Conservation (phyloP, 2,329 filamentous ascomycete genomes). For the Trichophyton equinum region DNA sequence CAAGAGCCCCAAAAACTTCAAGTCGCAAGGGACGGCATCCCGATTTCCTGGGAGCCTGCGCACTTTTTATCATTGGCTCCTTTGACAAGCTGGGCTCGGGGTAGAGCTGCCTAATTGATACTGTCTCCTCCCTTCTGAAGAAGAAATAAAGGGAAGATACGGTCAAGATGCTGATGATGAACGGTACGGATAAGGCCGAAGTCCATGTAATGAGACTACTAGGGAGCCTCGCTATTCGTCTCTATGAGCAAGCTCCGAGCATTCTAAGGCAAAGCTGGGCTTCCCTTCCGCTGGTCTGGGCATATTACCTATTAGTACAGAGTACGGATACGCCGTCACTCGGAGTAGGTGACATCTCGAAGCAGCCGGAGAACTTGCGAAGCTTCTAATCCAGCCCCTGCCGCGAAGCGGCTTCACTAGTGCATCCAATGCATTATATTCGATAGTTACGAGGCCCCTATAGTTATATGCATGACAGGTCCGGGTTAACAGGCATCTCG, state of each 20-base stretch:
- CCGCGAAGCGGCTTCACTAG: conserved; percentile 1
- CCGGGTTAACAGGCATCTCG: neutral
- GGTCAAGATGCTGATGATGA: neutral
- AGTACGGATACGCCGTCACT: neutral
- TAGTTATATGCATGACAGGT: neutral
- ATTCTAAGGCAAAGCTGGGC: neutral
- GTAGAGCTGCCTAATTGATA: conserved; percentile 1
- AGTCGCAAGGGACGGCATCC: neutral
- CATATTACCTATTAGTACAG: neutral
- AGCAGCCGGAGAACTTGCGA: neutral
- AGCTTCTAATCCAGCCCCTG: conserved; percentile 1
- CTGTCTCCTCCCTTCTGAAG: neutral
- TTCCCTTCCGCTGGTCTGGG: neutral
- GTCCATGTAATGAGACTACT: neutral
- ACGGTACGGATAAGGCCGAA: neutral
- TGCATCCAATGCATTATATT: neutral
- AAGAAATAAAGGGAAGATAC: neutral
- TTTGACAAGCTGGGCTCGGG: neutral
- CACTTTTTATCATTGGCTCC: neutral
- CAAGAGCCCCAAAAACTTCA: neutral
- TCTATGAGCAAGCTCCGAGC: neutral
- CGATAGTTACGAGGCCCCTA: neutral
- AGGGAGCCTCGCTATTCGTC: neutral
- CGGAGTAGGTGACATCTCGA: neutral
- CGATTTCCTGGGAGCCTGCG: neutral